Conservation (phyloP, 2,329 filamentous ascomycete species). For the Colletotrichum salicis region DNA sequence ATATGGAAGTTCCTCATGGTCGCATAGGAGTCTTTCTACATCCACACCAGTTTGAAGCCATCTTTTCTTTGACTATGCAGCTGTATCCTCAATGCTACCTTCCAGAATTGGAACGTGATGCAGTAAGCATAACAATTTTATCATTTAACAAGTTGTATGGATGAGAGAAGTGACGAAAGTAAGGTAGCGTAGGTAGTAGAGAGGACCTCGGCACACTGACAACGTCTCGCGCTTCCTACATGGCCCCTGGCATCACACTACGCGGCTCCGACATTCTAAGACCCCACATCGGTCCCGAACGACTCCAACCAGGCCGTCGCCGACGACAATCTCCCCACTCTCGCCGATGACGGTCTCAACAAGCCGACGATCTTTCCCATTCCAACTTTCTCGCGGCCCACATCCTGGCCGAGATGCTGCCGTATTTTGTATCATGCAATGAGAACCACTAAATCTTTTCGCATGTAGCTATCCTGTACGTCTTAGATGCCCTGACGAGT, state of each 20-base stretch:
- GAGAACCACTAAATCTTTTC: background rate
- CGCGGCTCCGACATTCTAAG: background rate
- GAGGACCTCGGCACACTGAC: background rate
- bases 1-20: no score
- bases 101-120: no score
- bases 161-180: no score
- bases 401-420: background rate
- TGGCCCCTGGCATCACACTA: background rate
- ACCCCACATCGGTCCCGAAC: background rate
- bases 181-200: no score
- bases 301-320: background rate
- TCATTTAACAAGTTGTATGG: no score
- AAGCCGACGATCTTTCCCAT: background rate
- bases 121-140: no score
- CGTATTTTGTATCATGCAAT: background rate
- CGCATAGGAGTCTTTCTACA: no score
- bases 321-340: constrained; percentile 8
- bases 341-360: constrained; percentile 11
- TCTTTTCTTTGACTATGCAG: no score
- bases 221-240: background rate
- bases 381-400: background rate
- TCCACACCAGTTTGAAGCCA: no score
- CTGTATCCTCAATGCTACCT: no score
- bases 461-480: background rate
- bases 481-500: background rate